Evolutionary conservation across 169 alveolate genomes (phyloP).

Genomic region (Plasmodium knowlesi): DNA sequence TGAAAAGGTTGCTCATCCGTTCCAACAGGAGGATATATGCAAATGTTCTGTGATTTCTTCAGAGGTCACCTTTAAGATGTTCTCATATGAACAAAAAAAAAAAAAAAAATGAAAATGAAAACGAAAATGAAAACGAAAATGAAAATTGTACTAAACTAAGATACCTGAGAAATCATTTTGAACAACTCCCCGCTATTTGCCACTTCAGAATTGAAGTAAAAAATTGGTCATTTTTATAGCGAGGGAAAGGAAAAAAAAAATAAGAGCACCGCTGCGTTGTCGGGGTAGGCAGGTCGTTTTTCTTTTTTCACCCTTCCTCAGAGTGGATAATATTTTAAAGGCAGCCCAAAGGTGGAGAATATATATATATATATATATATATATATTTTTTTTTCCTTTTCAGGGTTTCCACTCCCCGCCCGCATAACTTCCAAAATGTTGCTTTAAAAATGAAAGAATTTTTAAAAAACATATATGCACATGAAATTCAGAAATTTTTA

Average conservation of each 20-base stretch:
- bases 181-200: not conserved
- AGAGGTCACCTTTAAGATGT: not conserved
- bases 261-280: not conserved
- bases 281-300: not conserved
- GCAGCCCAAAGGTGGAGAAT: not conserved
- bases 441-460: not conserved
- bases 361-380: no score
- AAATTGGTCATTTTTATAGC: not conserved
- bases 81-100: not conserved
- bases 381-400: not conserved
- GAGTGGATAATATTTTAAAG: not conserved
- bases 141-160: not conserved
- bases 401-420: not conserved
- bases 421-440: not conserved
- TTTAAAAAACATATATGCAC: not conserved
- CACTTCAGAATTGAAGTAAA: not conserved
- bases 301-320: not conserved
- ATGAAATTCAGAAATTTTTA: not conserved
- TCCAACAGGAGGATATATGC: not conserved
- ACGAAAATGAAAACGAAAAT: no score
- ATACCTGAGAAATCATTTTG: not conserved
- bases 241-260: not conserved
- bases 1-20: not conserved
- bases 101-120: no score
- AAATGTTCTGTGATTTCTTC: not conserved